These are phyloP conservation scores for Heliophila coronopifolia DNA, from an alignment of 441 rosid species.

Conservation along the genomic window DNA sequence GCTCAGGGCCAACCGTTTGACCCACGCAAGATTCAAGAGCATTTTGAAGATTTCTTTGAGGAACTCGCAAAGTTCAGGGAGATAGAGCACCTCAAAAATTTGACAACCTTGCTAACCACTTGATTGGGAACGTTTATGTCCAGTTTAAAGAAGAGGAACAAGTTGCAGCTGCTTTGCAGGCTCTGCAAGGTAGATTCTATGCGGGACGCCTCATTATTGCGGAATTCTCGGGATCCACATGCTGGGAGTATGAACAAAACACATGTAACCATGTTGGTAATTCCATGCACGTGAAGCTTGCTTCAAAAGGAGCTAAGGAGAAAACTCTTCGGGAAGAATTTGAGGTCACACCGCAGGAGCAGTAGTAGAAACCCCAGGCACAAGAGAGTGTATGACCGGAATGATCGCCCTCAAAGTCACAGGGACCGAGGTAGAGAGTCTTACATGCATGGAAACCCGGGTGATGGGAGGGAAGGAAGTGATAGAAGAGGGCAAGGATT, in stretches of 20 bases:
- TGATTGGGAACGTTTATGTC: slow-evolving; percentile 79
- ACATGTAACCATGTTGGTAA: slow-evolving; percentile 60
- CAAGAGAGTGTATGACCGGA: too few species aligned
- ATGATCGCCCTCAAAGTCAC: too few species aligned
- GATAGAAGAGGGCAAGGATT: slow-evolving; percentile 53
- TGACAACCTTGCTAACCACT: slow-evolving; percentile 71
- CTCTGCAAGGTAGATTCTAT: slow-evolving; percentile 56
- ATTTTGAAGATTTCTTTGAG: slow-evolving; percentile 42
- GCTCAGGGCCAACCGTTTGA: slow-evolving; percentile 42
- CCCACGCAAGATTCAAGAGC: slow-evolving; percentile 46
- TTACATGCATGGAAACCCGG: slow-evolving; percentile 47
- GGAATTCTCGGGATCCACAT: slow-evolving; percentile 75
- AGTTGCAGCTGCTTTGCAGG: slow-evolving; percentile 57
- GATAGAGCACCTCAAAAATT: slow-evolving; percentile 59
- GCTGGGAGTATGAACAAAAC: slow-evolving; percentile 71
- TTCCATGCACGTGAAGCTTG: slow-evolving; percentile 48
- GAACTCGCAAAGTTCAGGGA: slow-evolving; percentile 38
- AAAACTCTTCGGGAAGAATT: slow-evolving; percentile 47
- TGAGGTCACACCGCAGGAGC: slow-evolving; percentile 35
- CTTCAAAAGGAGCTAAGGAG: slow-evolving; percentile 44
- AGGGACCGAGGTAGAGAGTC: too few species aligned
- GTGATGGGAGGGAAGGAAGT: slow-evolving; percentile 44
- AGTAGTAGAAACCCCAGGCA: slow-evolving; percentile 37
- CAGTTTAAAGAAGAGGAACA: slow-evolving; percentile 79
- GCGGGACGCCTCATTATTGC: slow-evolving; percentile 72